Evolutionary conservation across 768 basidiomycete species (phyloP), one percentile per base, ranked within the genome.

Genomic region (Lentinula boryana): DNA sequence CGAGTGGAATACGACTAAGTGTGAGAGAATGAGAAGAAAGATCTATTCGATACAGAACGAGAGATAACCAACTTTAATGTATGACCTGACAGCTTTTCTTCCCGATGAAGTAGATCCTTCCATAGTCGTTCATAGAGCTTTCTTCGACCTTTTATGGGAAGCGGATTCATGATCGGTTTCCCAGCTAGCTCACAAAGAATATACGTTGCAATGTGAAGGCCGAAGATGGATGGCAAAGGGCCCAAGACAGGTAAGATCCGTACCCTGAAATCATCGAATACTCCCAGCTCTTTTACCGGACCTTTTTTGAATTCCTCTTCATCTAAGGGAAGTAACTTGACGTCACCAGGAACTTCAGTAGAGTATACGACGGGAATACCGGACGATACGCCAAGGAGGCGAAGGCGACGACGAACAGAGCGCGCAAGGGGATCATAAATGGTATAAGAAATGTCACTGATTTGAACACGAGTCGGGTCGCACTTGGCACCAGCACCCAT

Each of bases 401-500:
- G 88, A 27, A 93, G 79, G 51, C 90, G 84, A 31, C 87, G 80
- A 4, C 97, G 85, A 31, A 98, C 95, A 21, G 91, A 83, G 60
- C 95, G 88, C 23, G 97, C 97, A 16, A 99, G 84, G 4, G 95
- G 95, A 71, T 98, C 97, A 68, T 98, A 96, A 43, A 92, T 81
- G 0, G 97, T 98, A 60, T 79, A 78, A 2, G 95, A 94, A 66
- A 98, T 93, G 74, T 98, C 96, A 64, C 88, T 89, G 60, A 98
- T 97, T 72, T 98, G 95, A 27, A 99, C 84, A 43, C 94, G 85
- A 1, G 95, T 96, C 0, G 97, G 95, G 72, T 99, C 97, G 66
- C 83, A 84, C 75, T 98, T 99, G 13, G 95, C 90, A 12, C 95
- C 88, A 3, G 95, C 92, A 32, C 97, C 97, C 94, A 99, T 97